A percentile compares a stretch with the other conserved stretches of the same genome.
phyloP scores from a whole-genome alignment of 2,329 filamentous ascomycete species.

The Elsinoe ampelina region DNA sequence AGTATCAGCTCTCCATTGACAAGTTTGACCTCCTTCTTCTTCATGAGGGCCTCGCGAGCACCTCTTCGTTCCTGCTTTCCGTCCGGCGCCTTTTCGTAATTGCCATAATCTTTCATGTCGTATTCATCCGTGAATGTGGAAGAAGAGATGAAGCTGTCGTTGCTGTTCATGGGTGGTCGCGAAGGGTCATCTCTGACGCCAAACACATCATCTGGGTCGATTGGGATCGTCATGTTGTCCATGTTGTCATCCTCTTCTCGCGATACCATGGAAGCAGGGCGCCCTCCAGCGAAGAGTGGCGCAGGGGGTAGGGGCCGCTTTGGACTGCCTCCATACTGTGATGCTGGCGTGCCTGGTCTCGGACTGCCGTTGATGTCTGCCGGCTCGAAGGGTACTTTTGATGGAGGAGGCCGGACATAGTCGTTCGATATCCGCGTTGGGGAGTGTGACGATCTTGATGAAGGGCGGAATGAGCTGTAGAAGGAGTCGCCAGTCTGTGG shows the following conservation, averaged over 20 bases:
- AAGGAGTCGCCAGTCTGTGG: constrained; percentile 52
- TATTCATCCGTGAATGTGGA: constrained; percentile 50
- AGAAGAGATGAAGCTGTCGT: constrained; percentile 53
- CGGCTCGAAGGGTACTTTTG: constrained; percentile 69
- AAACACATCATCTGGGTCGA: constrained; percentile 39
- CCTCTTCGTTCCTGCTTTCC: constrained; percentile 82
- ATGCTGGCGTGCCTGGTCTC: constrained; percentile 81
- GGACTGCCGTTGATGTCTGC: constrained; percentile 83
- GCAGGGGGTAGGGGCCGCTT: constrained; percentile 79
- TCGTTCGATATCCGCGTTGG: constrained; percentile 48
- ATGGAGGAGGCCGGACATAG: constrained; percentile 61
- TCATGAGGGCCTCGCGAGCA: constrained; percentile 76
- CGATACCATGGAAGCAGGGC: constrained; percentile 36
- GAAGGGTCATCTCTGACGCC: constrained; percentile 57
- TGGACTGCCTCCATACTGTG: constrained; percentile 78
- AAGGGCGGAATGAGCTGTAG: constrained; percentile 50
- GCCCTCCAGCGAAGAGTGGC: constrained; percentile 63
- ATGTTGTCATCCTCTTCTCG: constrained; percentile 29
- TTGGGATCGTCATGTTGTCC: constrained; percentile 63
- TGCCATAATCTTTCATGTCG: constrained; percentile 49
- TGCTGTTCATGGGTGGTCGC: constrained; percentile 48
- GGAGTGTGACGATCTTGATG: constrained; percentile 48
- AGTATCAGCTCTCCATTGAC: constrained; percentile 97
- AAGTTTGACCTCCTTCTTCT: constrained; percentile 85
- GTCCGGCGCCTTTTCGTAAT: constrained; percentile 80